Base-by-base conservation (phyloP, 331 rosid genomes). In the Dryas integrifolia region DNA sequence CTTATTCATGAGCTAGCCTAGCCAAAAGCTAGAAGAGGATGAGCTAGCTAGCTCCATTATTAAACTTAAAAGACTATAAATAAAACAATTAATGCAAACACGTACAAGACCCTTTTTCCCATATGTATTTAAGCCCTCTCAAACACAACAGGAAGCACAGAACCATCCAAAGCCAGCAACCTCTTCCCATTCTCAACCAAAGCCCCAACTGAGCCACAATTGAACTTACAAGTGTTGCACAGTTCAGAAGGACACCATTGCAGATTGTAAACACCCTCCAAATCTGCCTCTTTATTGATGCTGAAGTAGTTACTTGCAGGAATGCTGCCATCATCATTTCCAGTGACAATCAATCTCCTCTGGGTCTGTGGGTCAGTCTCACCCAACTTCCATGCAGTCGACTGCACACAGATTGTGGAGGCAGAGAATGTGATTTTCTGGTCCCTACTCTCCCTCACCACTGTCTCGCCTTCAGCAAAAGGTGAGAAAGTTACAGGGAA, bases 221-320 rank as follows among this genome's bases (percentile, higher is more conserved):
- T 1, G 51, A 86, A 76, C 52, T 18, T 76, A 63, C 89, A 86
- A 18, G 1, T 50, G 0, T 83, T 46, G 15, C 93, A 88, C 3
- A 77, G 63, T 0, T 88, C 83, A 0, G 83, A 65, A 1, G 90
- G 93, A 12, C 93, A 86, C 89, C 88, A 88, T n/a, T 0, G 11
- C 0, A 88, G 68, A 9, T 75, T 73, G 66, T 88, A 88, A 8
- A 73, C 14, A 8, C 55, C 69, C 0, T 60, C 71, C 1, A 0
- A 5, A 0, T 0, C 51, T 3, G 40, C 73, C 9, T 3, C 40
- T n/a, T 55, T 55, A 6, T 21, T 55, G 21, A 70, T 43, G 44
- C 26, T 18, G 52, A 55, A 70, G 74, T 70, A 70, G 65, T 70
- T 70, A 6, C 43, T 0, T 0, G 74, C 65, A 3, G 1, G 51